A percentile compares a stretch with the other conserved stretches of the same genome.
phyloP scores from a whole-genome alignment of 148 eudicot genomes.

The Rhododendron vialii region DNA sequence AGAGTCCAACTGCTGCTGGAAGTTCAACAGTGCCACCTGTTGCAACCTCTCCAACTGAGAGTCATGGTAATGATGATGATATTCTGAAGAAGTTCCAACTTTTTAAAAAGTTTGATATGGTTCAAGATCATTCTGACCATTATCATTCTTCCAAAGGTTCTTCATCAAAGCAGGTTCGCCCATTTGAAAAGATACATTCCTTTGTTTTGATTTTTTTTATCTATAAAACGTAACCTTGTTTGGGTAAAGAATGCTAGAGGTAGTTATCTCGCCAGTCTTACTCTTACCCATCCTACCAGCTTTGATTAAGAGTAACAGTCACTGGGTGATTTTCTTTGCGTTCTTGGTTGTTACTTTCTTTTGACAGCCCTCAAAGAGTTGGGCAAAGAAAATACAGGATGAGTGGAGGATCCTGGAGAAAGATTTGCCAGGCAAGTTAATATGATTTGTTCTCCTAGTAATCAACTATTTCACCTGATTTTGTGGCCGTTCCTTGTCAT shows the following conservation, averaged over 20 bases:
- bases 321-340: background rate
- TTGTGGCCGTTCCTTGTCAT: background rate
- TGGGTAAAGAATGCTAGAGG: background rate
- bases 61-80: constrained; percentile 26
- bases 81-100: constrained; percentile 35
- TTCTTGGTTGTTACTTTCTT: constrained; percentile 3
- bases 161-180: constrained; percentile 38
- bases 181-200: background rate
- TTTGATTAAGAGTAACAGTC: background rate
- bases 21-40: constrained; percentile 6
- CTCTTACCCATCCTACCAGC: background rate
- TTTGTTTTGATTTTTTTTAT: background rate
- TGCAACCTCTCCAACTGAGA: constrained; percentile 3
- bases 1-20: constrained; percentile 9
- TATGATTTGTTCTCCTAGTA: background rate
- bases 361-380: constrained; percentile 56
- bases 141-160: constrained; percentile 26
- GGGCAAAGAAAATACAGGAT: constrained; percentile 76
- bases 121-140: constrained; percentile 73
- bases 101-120: constrained; percentile 71
- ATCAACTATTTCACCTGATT: background rate
- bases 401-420: constrained; percentile 84
- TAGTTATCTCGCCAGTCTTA: background rate
- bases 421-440: constrained; percentile 67
- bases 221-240: background rate